phyloP scores from a whole-genome alignment of 306 rosid genomes.

The Morella rubra region DNA sequence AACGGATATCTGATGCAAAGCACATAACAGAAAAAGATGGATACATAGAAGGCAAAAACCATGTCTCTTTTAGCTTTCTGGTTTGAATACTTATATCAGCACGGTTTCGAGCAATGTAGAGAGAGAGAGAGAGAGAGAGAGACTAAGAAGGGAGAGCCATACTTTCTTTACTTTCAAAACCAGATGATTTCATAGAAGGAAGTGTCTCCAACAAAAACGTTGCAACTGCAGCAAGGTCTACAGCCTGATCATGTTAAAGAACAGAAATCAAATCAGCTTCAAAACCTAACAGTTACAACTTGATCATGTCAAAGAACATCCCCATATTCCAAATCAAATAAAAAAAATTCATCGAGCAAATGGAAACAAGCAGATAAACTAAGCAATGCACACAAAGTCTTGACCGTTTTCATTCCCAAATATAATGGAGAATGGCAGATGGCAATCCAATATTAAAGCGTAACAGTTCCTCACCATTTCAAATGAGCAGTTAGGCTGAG shows the following conservation, averaged over 20 bases:
- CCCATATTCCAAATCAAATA: background rate
- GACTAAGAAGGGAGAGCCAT: conserved; percentile 30
- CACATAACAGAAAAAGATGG: background rate
- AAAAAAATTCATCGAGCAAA: conserved; percentile 5
- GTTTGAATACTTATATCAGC: background rate
- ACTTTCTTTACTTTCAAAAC: conserved; percentile 51
- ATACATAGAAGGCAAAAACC: background rate
- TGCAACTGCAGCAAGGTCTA: conserved; percentile 78
- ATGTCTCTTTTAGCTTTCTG: background rate
- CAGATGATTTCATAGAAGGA: conserved; percentile 62
- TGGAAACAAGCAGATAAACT: conserved; percentile 2
- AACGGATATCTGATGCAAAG: background rate
- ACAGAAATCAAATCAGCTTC: conserved; percentile 8
- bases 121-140: background rate
- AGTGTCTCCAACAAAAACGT: conserved; percentile 76
- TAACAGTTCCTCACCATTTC: conserved; percentile 63
- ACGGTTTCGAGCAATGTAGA: background rate
- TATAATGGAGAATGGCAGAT: conserved; percentile 8
- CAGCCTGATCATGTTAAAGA: conserved; percentile 54
- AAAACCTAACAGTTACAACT: conserved; percentile 9
- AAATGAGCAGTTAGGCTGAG: conserved; percentile 77
- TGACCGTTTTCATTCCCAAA: background rate
- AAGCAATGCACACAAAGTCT: conserved; percentile 1
- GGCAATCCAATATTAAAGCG: conserved; percentile 14
- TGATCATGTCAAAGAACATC: background rate